Evolutionary conservation across 345 rosid genomes (phyloP).

Genomic region (Alliaria petiolata): DNA sequence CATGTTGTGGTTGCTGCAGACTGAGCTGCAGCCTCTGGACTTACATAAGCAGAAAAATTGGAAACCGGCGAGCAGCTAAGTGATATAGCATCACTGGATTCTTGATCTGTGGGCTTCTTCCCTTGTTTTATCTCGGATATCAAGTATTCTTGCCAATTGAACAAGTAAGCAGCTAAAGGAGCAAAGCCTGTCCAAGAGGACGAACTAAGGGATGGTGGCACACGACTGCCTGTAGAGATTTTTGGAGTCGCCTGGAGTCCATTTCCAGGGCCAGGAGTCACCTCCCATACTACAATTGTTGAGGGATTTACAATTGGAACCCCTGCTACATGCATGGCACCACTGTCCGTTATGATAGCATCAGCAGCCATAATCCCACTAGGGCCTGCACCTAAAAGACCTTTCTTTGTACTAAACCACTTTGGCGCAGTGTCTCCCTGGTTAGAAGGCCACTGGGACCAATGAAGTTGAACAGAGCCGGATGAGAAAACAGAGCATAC

Average conservation of each 20-base stretch:
- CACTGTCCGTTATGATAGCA: conserved; percentile 94
- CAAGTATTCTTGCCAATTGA: conserved; percentile 95
- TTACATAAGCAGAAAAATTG: conserved; percentile 97
- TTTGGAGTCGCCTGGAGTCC: conserved; percentile 81
- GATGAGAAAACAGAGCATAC: conserved; percentile 97
- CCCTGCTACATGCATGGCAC: conserved; percentile 98
- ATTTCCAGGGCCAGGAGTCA: conserved; percentile 94
- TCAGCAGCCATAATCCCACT: conserved; percentile 99
- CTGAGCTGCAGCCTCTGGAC: conserved; percentile 97
- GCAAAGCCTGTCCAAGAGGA: conserved; percentile 98
- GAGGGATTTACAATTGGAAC: conserved; percentile 99
- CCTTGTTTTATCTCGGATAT: conserved; percentile 78
- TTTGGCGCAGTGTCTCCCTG: conserved; percentile 53
- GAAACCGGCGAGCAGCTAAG: conserved; percentile 98
- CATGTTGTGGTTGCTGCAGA: conserved; percentile 99
- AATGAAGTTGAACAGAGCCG: conserved; percentile 96
- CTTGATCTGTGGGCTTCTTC: conserved; percentile 64
- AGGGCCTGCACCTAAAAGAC: conserved; percentile 99
- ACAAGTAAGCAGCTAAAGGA: conserved; percentile 90
- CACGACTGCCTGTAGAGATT: conserved; percentile 54
- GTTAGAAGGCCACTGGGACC: too few species aligned
- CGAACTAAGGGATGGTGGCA: conserved; percentile 83
- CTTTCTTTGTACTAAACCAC: conserved; percentile 98
- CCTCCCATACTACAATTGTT: conserved; percentile 99
- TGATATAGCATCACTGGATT: conserved; percentile 51